A percentile compares a stretch with the other conserved stretches of the same genome.
Evolutionary conservation across 768 basidiomycete genomes (phyloP).

Genomic region (Cystofilobasidium bisporidii): DNA sequence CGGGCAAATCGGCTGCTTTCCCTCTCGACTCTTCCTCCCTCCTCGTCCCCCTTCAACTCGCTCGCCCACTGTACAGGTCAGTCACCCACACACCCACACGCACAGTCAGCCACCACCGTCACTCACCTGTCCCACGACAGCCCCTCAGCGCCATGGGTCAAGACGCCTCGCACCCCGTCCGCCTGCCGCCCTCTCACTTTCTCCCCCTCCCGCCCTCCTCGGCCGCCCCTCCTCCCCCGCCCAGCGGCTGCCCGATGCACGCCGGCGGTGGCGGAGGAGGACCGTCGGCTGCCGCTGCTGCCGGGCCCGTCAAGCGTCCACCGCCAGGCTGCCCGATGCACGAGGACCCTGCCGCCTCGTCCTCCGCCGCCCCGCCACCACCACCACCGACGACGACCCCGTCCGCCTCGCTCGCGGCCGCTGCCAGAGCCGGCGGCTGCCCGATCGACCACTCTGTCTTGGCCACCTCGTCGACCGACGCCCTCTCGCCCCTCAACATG

Average conservation of each 20-base stretch:
- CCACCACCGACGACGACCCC: slow-evolving; percentile 16
- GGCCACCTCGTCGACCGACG: slow-evolving; percentile 12
- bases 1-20: no score
- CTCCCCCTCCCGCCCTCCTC: slow-evolving; percentile 7
- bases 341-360: slow-evolving; percentile 9
- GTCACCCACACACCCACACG: no score
- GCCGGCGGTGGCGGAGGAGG: background rate
- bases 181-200: slow-evolving; percentile 23
- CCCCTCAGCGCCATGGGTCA: slow-evolving; percentile 18
- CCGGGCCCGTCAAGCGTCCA: slow-evolving; percentile 15
- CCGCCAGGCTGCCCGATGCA: slow-evolving; percentile 38
- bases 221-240: background rate
- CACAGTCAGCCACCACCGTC: no score
- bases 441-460: slow-evolving; percentile 39
- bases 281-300: background rate
- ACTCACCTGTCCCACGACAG: no score
- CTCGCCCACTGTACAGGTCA: no score
- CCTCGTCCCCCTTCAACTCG: no score
- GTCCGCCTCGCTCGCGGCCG: slow-evolving; percentile 31
- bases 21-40: no score
- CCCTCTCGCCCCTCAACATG: slow-evolving; percentile 65
- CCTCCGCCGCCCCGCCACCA: slow-evolving; percentile 3
- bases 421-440: slow-evolving; percentile 34
- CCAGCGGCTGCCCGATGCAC: slow-evolving; percentile 7
- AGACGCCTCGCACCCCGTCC: slow-evolving; percentile 18